These are phyloP conservation scores for Monosporascus sp. DNA, from an alignment of 2,329 filamentous ascomycete genomes.

Conservation along the genomic window DNA sequence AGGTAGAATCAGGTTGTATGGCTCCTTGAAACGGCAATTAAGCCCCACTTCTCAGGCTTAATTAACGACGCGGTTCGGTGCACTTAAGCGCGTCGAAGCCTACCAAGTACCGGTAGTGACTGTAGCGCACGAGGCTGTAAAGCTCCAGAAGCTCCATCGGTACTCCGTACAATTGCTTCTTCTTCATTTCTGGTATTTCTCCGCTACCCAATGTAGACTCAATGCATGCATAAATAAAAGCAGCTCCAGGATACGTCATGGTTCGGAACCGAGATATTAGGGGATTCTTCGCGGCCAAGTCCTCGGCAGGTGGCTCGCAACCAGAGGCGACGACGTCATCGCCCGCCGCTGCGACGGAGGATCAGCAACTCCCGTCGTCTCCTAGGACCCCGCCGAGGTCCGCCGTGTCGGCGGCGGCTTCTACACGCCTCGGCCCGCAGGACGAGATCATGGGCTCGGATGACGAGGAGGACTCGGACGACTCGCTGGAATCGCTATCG, in stretches of 20 bases:
- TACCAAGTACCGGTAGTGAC: too few species aligned
- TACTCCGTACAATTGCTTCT: too few species aligned
- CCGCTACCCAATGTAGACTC: too few species aligned
- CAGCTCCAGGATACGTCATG: conserved; percentile 5
- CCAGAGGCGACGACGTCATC: conserved; percentile 10
- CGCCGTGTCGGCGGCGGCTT: conserved; percentile 12
- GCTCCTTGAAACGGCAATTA: too few species aligned
- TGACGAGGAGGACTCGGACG: conserved; percentile 60
- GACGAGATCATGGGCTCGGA: conserved; percentile 66
- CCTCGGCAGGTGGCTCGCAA: conserved; percentile 8
- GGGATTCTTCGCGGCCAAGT: conserved; percentile 22
- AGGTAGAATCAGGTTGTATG: too few species aligned
- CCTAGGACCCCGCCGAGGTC: conserved; percentile 23
- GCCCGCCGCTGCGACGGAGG: conserved; percentile 2
- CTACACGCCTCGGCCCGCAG: conserved; percentile 37
- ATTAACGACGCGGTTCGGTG: too few species aligned
- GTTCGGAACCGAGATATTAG: conserved; percentile 25
- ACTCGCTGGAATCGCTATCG: conserved; percentile 48
- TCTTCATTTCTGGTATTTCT: too few species aligned
- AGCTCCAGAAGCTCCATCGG: too few species aligned
- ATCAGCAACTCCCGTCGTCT: conserved; percentile 17
- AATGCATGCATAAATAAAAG: neutral
- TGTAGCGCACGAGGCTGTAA: too few species aligned
- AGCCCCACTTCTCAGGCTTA: too few species aligned
- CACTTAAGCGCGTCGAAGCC: too few species aligned